phyloP scores from a whole-genome alignment of 352 stramenopile genomes.

The Phytophthora cactorum region DNA sequence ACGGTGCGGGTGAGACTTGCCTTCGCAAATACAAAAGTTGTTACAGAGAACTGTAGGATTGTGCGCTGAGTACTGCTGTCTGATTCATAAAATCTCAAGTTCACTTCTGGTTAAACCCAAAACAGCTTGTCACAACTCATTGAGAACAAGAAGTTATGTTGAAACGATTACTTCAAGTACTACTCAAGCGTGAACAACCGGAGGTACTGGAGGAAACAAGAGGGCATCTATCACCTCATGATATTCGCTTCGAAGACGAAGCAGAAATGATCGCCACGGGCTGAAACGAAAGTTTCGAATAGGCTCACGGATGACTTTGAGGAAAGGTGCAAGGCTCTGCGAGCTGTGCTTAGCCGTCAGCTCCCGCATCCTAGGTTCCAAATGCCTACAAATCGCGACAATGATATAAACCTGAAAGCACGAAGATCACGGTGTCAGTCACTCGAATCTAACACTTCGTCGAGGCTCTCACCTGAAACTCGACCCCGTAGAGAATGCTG shows the following conservation, averaged over 20 bases:
- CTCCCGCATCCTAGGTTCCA: slow-evolving; percentile 48
- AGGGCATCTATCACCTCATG: slow-evolving; percentile 41
- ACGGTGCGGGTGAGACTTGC: no score
- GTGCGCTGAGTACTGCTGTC: no score
- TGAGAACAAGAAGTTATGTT: no score
- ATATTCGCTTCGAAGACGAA: slow-evolving; percentile 58
- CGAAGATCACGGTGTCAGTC: not conserved
- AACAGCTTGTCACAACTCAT: no score
- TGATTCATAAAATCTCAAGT: no score
- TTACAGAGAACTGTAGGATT: no score
- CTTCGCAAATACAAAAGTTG: no score
- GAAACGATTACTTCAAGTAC: no score
- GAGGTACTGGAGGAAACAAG: slow-evolving; percentile 21
- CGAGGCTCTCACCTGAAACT: slow-evolving; percentile 56
- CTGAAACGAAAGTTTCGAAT: slow-evolving; percentile 58
- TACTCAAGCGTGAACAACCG: not conserved
- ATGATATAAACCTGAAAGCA: slow-evolving; percentile 57
- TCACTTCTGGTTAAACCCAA: no score
- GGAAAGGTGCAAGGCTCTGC: slow-evolving; percentile 39
- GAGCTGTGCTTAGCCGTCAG: slow-evolving; percentile 34
- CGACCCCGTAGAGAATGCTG: slow-evolving; percentile 56
- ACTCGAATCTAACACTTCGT: not conserved
- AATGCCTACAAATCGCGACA: slow-evolving; percentile 52
- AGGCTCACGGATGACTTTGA: slow-evolving; percentile 43
- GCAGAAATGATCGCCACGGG: slow-evolving; percentile 44